A percentile compares a stretch with the other conserved stretches of the same genome.
Conservation (phyloP, 352 stramenopile species). For the Bremia lactucae region DNA sequence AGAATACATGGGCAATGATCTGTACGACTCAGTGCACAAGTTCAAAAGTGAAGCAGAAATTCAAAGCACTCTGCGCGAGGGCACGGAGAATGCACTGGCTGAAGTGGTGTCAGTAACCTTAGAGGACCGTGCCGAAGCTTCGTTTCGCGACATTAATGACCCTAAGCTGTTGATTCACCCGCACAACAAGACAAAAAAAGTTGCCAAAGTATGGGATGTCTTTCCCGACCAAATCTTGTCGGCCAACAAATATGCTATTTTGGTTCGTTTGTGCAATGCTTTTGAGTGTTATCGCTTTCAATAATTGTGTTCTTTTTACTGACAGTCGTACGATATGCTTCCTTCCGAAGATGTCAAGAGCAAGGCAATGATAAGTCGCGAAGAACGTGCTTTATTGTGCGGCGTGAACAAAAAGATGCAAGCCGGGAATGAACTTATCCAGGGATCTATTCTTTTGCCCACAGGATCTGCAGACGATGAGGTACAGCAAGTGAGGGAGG, state of each 20-base stretch:
- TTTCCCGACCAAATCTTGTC: slow-evolving; percentile 68
- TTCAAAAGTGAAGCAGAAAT: slow-evolving; percentile 84
- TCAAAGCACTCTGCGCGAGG: slow-evolving; percentile 69
- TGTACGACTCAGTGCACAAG: slow-evolving; percentile 79
- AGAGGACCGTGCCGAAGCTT: slow-evolving; percentile 70
- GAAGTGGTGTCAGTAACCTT: slow-evolving; percentile 61
- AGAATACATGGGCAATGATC: slow-evolving; percentile 81
- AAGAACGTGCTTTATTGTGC: slow-evolving; percentile 60
- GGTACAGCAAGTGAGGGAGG: slow-evolving; percentile 10
- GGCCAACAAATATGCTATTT: slow-evolving; percentile 74
- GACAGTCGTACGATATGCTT: slow-evolving; percentile 77
- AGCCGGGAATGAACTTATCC: slow-evolving; percentile 41
- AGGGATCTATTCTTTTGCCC: slow-evolving; percentile 69
- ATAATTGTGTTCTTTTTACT: slow-evolving; percentile 1
- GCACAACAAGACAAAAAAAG: slow-evolving; percentile 75
- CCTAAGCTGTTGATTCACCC: slow-evolving; percentile 60
- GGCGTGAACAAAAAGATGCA: slow-evolving; percentile 62
- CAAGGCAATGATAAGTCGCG: slow-evolving; percentile 56
- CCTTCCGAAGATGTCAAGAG: slow-evolving; percentile 71
- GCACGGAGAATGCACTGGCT: slow-evolving; percentile 66
- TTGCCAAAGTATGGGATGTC: slow-evolving; percentile 75
- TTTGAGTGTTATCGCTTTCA: not conserved
- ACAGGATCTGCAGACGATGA: slow-evolving; percentile 43
- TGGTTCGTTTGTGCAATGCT: slow-evolving; percentile 29
- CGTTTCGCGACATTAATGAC: slow-evolving; percentile 63